phyloP scores from a whole-genome alignment of 306 rosid genomes.

The Ormosia emarginata region DNA sequence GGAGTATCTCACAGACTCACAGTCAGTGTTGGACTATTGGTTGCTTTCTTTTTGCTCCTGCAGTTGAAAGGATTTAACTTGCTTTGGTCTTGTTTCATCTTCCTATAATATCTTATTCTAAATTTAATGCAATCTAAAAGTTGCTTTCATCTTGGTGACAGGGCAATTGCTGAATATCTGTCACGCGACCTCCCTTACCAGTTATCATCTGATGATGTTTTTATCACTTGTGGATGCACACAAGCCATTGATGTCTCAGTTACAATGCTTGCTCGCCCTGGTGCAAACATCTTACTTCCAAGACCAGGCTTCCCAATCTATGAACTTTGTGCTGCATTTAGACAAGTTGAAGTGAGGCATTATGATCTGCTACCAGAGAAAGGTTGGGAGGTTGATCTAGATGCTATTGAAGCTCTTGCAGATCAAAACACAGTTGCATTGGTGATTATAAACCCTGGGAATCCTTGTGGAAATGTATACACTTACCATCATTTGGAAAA shows the following conservation, averaged over 20 bases:
- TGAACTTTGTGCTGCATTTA: constrained; percentile 76
- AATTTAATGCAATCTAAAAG: background rate
- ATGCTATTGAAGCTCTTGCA: constrained; percentile 66
- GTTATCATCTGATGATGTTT: constrained; percentile 79
- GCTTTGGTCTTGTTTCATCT: background rate
- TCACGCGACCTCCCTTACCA: constrained; percentile 85
- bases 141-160: constrained; percentile 27
- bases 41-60: background rate
- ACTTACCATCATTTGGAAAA: constrained; percentile 69
- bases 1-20: background rate
- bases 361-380: constrained; percentile 69
- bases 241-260: constrained; percentile 94
- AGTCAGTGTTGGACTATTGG: background rate
- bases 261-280: constrained; percentile 75
- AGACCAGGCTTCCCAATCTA: constrained; percentile 95
- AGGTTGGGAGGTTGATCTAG: constrained; percentile 88
- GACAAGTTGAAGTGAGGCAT: constrained; percentile 72
- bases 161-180: constrained; percentile 81
- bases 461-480: constrained; percentile 97
- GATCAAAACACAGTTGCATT: constrained; percentile 83
- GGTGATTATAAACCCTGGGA: constrained; percentile 88
- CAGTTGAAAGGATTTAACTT: background rate
- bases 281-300: constrained; percentile 88
- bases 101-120: background rate
- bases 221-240: constrained; percentile 88